Evolutionary conservation across 805 yeast genomes (phyloP).

Genomic region (Candida germanica): DNA sequence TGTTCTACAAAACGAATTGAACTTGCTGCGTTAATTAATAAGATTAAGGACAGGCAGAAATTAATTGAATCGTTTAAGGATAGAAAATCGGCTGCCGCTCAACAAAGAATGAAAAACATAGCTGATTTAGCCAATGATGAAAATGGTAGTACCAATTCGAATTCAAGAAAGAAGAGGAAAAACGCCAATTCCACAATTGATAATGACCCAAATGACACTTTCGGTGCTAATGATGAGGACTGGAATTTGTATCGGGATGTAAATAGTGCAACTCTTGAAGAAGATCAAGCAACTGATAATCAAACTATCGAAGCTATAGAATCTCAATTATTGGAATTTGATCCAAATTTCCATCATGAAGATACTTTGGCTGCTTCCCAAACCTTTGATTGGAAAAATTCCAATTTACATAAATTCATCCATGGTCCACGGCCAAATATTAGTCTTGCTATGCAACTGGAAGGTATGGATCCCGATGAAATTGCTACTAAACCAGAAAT

Average conservation of each 20-base stretch:
- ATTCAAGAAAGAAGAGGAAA: constrained; percentile 43
- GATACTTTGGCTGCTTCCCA: constrained; percentile 75
- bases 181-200: constrained; percentile 65
- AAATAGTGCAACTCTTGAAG: constrained; percentile 71
- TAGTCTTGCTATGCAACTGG: constrained; percentile 45
- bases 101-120: constrained; percentile 85
- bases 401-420: constrained; percentile 74
- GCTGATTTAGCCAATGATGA: constrained; percentile 83
- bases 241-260: constrained; percentile 90
- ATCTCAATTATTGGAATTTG: constrained; percentile 71
- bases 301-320: constrained; percentile 61
- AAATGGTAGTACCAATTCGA: constrained; percentile 44
- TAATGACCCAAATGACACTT: constrained; percentile 89
- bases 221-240: constrained; percentile 94
- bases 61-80: constrained; percentile 76
- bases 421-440: constrained; percentile 90
- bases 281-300: constrained; percentile 73
- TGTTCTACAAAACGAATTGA: constrained; percentile 62
- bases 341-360: constrained; percentile 81
- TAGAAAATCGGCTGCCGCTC: constrained; percentile 88
- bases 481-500: constrained; percentile 55
- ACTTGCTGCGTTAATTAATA: constrained; percentile 56
- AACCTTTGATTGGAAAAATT: constrained; percentile 76
- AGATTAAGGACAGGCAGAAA: constrained; percentile 64
- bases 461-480: constrained; percentile 41